Percentiles rank a stretch among this genome's conserved stretches.
Evolutionary conservation across 2,329 filamentous ascomycete genomes (phyloP).

Genomic region (Pseudocercospora macadamiae): DNA sequence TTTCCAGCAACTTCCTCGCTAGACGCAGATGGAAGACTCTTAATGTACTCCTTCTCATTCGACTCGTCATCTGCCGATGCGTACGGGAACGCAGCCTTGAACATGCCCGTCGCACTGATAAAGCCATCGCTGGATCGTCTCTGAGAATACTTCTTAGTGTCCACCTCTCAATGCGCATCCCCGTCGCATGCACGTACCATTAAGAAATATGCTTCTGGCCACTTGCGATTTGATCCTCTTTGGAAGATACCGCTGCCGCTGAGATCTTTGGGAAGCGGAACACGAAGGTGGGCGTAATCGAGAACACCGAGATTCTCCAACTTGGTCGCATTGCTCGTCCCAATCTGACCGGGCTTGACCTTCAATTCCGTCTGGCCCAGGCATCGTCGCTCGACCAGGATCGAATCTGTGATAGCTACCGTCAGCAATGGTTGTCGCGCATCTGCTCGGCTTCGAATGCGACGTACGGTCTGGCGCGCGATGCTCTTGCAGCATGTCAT

Average conservation of each 20-base stretch:
- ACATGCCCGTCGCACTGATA: conserved; percentile 87
- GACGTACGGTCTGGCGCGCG: conserved; percentile 66
- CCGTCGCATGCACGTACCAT: conserved; percentile 57
- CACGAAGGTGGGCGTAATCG: conserved; percentile 94
- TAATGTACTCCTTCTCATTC: conserved; percentile 79
- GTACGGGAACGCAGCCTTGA: conserved; percentile 84
- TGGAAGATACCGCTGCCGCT: conserved; percentile 88
- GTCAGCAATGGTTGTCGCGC: conserved; percentile 19
- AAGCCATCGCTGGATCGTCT: conserved; percentile 82
- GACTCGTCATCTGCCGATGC: conserved; percentile 69
- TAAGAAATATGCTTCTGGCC: conserved; percentile 90
- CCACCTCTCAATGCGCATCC: conserved; percentile 11
- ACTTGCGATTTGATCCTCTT: conserved; percentile 61
- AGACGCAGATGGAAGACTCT: conserved; percentile 78
- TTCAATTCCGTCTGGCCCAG: conserved; percentile 90
- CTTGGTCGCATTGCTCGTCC: conserved; percentile 71
- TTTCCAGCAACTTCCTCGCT: conserved; percentile 93
- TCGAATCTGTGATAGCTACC: conserved; percentile 44
- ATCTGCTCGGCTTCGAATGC: conserved; percentile 14
- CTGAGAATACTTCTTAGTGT: conserved; percentile 43
- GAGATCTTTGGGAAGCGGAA: conserved; percentile 88
- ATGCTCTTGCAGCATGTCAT: conserved; percentile 66
- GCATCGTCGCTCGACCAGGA: conserved; percentile 78
- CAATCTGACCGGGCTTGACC: conserved; percentile 76
- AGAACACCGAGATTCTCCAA: conserved; percentile 77